Evolutionary conservation across 352 stramenopile species (phyloP).

Genomic region (Globisporangium parvum): DNA sequence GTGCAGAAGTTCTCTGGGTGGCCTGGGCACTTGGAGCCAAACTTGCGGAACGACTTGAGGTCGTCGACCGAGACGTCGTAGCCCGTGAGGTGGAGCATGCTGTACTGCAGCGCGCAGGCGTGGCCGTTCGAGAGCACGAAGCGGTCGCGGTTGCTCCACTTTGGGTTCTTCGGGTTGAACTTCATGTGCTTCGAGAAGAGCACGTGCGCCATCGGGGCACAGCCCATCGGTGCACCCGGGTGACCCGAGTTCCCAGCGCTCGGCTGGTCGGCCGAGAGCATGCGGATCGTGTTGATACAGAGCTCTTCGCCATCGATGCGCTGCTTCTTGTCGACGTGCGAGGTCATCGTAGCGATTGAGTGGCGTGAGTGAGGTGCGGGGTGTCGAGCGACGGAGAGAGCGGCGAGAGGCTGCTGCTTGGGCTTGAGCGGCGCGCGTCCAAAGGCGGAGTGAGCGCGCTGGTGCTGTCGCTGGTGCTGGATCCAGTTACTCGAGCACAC

Average conservation of each 20-base stretch:
- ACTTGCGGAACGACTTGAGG: constrained; percentile 96
- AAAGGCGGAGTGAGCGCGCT: constrained; percentile 35
- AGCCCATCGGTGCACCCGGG: constrained; percentile 97
- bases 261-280: constrained; percentile 96
- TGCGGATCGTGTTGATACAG: constrained; percentile 98
- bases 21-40: constrained; percentile 94
- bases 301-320: constrained; percentile 77
- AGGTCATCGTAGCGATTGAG: constrained; percentile 33
- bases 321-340: constrained; percentile 79
- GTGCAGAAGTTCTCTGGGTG: constrained; percentile 98
- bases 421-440: constrained; percentile 29
- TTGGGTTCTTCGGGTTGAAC: constrained; percentile 83
- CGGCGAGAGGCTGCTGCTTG: constrained; percentile 1
- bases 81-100: constrained; percentile 97
- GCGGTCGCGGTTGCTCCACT: constrained; percentile 95
- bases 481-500: too few relatives aligned
- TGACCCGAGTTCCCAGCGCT: constrained; percentile 97
- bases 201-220: constrained; percentile 96
- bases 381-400: background rate
- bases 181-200: constrained; percentile 93
- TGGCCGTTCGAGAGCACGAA: constrained; percentile 99
- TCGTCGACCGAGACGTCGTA: constrained; percentile 95
- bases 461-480: background rate
- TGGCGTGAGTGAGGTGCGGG: background rate
- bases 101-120: constrained; percentile 98